Evolutionary conservation across 1,139 yeast genomes (phyloP).

Genomic region (Sugiyamaella japonica): DNA sequence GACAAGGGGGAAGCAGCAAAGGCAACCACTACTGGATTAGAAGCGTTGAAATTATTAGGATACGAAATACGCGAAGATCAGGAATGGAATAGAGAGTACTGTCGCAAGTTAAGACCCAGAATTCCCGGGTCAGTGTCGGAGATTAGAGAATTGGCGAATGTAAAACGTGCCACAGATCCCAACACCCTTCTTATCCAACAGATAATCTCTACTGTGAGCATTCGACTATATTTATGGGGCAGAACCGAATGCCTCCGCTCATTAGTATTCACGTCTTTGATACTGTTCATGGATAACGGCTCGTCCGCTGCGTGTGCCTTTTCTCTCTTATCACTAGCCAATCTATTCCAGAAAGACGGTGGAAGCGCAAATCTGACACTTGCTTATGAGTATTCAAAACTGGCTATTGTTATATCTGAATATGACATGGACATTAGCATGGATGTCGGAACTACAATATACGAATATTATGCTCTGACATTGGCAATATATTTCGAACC

Average conservation of each 20-base stretch:
- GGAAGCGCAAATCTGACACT: slow-evolving; percentile 44
- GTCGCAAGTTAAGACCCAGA: slow-evolving; percentile 37
- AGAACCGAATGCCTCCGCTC: slow-evolving; percentile 32
- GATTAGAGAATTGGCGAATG: slow-evolving; percentile 42
- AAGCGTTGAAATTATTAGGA: slow-evolving; percentile 31
- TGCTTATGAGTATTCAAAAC: slow-evolving; percentile 45
- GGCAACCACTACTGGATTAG: slow-evolving; percentile 38
- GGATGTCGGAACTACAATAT: slow-evolving; percentile 46
- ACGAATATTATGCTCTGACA: slow-evolving; percentile 48
- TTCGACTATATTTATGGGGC: slow-evolving; percentile 36
- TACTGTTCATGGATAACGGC: slow-evolving; percentile 40
- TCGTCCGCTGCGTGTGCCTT: slow-evolving; percentile 39
- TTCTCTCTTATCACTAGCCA: slow-evolving; percentile 40
- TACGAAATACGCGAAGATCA: slow-evolving; percentile 42
- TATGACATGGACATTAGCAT: slow-evolving; percentile 43
- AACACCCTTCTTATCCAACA: slow-evolving; percentile 45
- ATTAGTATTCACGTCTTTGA: slow-evolving; percentile 37
- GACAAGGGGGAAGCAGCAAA: slow-evolving; percentile 41
- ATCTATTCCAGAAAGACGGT: slow-evolving; percentile 35
- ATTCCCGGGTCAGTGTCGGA: slow-evolving; percentile 50
- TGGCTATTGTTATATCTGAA: slow-evolving; percentile 47
- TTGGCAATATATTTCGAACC: slow-evolving; percentile 52
- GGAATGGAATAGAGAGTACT: slow-evolving; percentile 36
- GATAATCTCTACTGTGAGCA: slow-evolving; percentile 47
- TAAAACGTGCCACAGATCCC: slow-evolving; percentile 39